A percentile compares a stretch with the other conserved stretches of the same genome.
These are phyloP conservation scores for Hypoxylon sp. DNA, from an alignment of 2,329 filamentous ascomycete genomes.

Conservation along the genomic window DNA sequence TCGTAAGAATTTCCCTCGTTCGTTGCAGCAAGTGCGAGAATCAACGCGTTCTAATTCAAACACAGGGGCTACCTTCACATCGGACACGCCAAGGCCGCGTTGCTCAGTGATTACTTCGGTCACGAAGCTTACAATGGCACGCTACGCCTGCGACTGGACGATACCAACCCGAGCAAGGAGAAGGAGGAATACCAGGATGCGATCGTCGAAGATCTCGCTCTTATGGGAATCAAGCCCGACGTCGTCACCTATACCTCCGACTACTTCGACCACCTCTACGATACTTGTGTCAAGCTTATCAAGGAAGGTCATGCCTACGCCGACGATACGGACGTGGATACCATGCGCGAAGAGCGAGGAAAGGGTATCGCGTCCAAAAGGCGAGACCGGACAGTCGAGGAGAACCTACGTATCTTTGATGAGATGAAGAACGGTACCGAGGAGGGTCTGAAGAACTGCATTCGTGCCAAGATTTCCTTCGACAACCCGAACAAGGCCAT, in stretches of 20 bases:
- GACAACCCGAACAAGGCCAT: constrained; percentile 96
- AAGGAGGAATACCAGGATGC: constrained; percentile 96
- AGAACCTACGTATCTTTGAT: constrained; percentile 87
- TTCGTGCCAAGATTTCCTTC: constrained; percentile 92
- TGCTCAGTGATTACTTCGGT: constrained; percentile 96
- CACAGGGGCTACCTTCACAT: constrained; percentile 87
- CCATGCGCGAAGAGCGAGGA: constrained; percentile 87
- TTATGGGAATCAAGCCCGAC: constrained; percentile 94
- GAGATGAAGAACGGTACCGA: constrained; percentile 91
- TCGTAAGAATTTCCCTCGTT: constrained; percentile 66
- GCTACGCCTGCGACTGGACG: constrained; percentile 91
- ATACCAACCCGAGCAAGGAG: constrained; percentile 97
- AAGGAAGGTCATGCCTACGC: constrained; percentile 90
- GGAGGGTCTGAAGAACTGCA: constrained; percentile 87
- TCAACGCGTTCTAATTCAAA: constrained; percentile 6
- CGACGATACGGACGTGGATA: constrained; percentile 91
- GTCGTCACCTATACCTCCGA: constrained; percentile 90
- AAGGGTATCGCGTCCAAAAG: constrained; percentile 85
- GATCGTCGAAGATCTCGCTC: constrained; percentile 88
- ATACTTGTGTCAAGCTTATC: constrained; percentile 86
- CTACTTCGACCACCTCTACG: constrained; percentile 93
- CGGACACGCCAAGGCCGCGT: constrained; percentile 92
- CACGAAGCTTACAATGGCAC: constrained; percentile 93
- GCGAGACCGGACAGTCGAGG: constrained; percentile 82
- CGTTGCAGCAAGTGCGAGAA: background rate